A percentile compares a stretch with the other conserved stretches of the same genome.
phyloP scores from a whole-genome alignment of 257 asterid genomes.

The Fraxinus cuspidata region DNA sequence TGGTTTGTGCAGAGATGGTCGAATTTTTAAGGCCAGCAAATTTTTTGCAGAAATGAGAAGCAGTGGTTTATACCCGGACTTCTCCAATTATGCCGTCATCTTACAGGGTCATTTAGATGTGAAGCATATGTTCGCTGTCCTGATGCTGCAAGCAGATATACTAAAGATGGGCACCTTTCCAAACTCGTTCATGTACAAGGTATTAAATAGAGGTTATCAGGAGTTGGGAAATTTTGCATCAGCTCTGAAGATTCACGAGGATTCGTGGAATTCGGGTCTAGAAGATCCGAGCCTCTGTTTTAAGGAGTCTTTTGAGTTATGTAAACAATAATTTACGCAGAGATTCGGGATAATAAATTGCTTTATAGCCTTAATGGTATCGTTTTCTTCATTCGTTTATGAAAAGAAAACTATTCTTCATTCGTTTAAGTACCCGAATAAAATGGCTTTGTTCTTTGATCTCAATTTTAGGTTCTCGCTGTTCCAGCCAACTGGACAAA shows the following conservation, averaged over 20 bases:
- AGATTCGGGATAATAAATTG: neutral
- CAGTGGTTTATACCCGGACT: slow-evolving; percentile 45
- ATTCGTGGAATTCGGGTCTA: slow-evolving; percentile 28
- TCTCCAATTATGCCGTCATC: slow-evolving; percentile 43
- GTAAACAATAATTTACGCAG: neutral
- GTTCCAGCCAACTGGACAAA: neutral
- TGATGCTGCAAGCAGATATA: slow-evolving; percentile 82
- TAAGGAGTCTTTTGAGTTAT: neutral
- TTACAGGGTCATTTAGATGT: slow-evolving; percentile 46
- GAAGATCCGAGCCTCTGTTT: neutral
- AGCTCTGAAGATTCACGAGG: slow-evolving; percentile 45
- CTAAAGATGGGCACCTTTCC: slow-evolving; percentile 57
- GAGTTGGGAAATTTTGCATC: slow-evolving; percentile 43
- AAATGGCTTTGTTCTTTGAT: neutral
- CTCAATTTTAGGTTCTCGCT: neutral
- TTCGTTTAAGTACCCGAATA: neutral
- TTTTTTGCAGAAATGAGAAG: slow-evolving; percentile 61
- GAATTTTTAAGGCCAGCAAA: slow-evolving; percentile 58
- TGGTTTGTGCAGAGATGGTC: slow-evolving; percentile 58
- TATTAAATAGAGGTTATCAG: slow-evolving; percentile 45
- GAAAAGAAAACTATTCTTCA: too few species aligned
- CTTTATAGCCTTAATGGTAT: neutral
- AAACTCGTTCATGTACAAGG: slow-evolving; percentile 32
- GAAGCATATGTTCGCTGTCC: slow-evolving; percentile 42
- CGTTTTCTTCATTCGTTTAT: neutral